Evolutionary conservation across 805 yeast genomes (phyloP).

Genomic region (Candida ipomoeae): DNA sequence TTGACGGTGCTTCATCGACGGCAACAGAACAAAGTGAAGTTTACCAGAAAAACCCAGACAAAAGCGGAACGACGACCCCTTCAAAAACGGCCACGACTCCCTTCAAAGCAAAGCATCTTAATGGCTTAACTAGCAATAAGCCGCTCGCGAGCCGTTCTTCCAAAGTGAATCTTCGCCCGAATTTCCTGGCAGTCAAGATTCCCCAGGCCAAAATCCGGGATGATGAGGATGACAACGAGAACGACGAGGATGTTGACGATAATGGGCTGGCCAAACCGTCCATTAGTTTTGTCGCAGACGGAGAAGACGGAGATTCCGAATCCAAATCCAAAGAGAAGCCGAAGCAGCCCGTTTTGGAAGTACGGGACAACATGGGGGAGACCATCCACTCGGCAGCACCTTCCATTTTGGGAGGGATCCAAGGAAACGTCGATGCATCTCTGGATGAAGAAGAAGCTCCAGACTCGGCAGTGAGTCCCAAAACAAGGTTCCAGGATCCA

Average conservation of each 20-base stretch:
- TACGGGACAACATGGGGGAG: not conserved
- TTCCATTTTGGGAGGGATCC: slow-evolving; percentile 1
- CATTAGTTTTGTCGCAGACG: slow-evolving; percentile 54
- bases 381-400: slow-evolving; percentile 3
- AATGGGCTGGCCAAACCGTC: slow-evolving; percentile 44
- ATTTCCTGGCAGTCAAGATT: slow-evolving; percentile 66
- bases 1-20: not conserved
- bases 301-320: slow-evolving; percentile 17
- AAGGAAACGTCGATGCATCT: not conserved
- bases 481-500: not conserved
- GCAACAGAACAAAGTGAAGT: not conserved
- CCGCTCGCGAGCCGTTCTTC: slow-evolving; percentile 32
- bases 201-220: slow-evolving; percentile 66
- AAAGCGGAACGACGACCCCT: not conserved
- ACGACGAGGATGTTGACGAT: slow-evolving; percentile 15
- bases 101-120: slow-evolving; percentile 3
- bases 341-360: not conserved
- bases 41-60: not conserved
- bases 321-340: slow-evolving; percentile 4
- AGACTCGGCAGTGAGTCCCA: not conserved
- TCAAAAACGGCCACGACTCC: slow-evolving; percentile 1
- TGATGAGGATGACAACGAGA: slow-evolving; percentile 54
- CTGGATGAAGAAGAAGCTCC: slow-evolving; percentile 1
- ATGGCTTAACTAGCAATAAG: slow-evolving; percentile 16
- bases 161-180: slow-evolving; percentile 46